Base-by-base conservation (phyloP, 257 asterid species). In the Solanum bukasovii region DNA sequence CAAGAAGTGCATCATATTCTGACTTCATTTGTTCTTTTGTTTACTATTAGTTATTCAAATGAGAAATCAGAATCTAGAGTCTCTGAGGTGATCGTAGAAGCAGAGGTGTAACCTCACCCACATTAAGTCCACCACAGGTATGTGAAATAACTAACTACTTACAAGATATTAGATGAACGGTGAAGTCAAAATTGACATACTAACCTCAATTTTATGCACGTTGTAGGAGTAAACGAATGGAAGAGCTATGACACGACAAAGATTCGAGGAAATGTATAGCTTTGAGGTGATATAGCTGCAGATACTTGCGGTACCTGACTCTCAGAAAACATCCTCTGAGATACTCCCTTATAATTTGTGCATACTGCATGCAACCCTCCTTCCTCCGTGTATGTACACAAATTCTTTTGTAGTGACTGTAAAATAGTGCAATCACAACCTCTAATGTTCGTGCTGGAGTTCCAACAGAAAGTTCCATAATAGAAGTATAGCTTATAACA, bases 41-140 rank as follows among this genome's bases (percentile, higher is more conserved):
- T 4, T 44, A 33, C 13, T 38, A 38, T 38, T 74, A 96, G 98
- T 87, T 93, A 93, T 89, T 95, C 96, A 11, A 96, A 96, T 44
- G 98, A 95, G 94, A 93, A 96, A 91, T 96, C 98, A 3, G 98
- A 96, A 91, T 93, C 95, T n/a, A 92, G 96, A 91, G 88, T 87
- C 70, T 87, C 95, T 2, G 98, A 95, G 89, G 91, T 16, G 29
- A 89, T 93, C 13, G 92, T 75, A 13, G 96, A 94, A 90, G 95
- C 85, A 85, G 91, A 83, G 73, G 37, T 87, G 63, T 86, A 84
- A 87, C 84, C 94, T n/a, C 46, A 11, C 14, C 93, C 71, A 59
- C 93, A 73, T 67, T 87, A 70, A 91, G 87, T 35, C 85, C 93
- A 87, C 74, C 91, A 21, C 91, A 40, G 4, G 46, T 40, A 40